phyloP scores from a whole-genome alignment of 257 asterid genomes.

The Plantago major region DNA sequence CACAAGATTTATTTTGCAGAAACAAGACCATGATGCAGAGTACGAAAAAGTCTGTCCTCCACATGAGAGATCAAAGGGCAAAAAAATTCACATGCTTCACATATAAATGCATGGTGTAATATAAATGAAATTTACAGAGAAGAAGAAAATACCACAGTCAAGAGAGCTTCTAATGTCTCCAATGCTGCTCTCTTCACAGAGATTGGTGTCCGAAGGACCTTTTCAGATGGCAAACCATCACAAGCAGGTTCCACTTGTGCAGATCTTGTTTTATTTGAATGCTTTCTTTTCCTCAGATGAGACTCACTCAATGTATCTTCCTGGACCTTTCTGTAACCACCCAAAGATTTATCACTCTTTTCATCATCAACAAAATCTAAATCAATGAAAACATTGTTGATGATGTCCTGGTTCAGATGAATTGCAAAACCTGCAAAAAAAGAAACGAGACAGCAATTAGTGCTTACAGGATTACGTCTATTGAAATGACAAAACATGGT shows the following conservation, averaged over 20 bases:
- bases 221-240: constrained; percentile 39
- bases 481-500: neutral
- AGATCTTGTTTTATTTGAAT: constrained; percentile 33
- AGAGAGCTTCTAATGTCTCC: constrained; percentile 74
- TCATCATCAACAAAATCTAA: constrained; percentile 37
- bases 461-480: constrained; percentile 12
- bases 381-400: constrained; percentile 54
- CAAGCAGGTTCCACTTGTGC: constrained; percentile 37
- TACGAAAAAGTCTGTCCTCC: neutral
- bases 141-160: constrained; percentile 53
- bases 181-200: constrained; percentile 74
- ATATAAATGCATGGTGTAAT: neutral
- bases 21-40: neutral
- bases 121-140: neutral
- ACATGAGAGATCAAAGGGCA: neutral
- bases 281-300: constrained; percentile 74
- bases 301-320: constrained; percentile 28
- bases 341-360: constrained; percentile 30
- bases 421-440: constrained; percentile 54
- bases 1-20: too few species aligned
- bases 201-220: constrained; percentile 32
- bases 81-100: neutral
- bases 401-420: constrained; percentile 47
- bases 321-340: constrained; percentile 31
- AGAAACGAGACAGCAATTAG: constrained; percentile 6